phyloP scores from a whole-genome alignment of 2,329 filamentous ascomycete species.

The Escovopsis sp. region DNA sequence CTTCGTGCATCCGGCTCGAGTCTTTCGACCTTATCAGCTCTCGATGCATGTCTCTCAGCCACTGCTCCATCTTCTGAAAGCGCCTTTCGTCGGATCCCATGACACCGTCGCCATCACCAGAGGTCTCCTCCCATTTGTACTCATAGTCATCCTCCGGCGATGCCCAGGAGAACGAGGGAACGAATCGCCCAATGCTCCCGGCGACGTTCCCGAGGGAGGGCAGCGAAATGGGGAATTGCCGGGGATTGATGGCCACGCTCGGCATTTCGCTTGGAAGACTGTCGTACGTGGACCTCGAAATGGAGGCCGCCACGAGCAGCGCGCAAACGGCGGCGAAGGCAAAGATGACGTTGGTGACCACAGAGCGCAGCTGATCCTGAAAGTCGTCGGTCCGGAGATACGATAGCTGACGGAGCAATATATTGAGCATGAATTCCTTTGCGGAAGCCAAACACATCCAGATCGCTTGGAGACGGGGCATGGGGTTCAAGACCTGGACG shows the following conservation, averaged over 20 bases:
- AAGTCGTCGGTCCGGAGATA: constrained; percentile 3
- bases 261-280: not conserved
- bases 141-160: constrained; percentile 2
- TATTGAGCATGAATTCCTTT: constrained; percentile 8
- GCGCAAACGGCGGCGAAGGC: not conserved
- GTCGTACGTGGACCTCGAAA: constrained; percentile 1
- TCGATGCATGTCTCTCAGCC: constrained; percentile 11
- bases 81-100: constrained; percentile 6
- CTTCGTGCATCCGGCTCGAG: constrained; percentile 19
- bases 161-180: constrained; percentile 15
- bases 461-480: constrained; percentile 15
- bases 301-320: not conserved
- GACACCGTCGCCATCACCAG: not conserved
- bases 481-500: constrained; percentile 13
- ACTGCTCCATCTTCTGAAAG: constrained; percentile 9
- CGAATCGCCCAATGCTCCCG: constrained; percentile 5
- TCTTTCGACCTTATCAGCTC: constrained; percentile 11
- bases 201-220: not conserved
- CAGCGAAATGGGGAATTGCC: not conserved
- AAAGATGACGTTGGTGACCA: not conserved
- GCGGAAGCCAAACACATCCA: constrained; percentile 10
- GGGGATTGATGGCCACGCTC: not conserved
- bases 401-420: constrained; percentile 6
- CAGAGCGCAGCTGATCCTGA: constrained; percentile 2
- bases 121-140: constrained; percentile 8